Percentiles rank a stretch among this genome's conserved stretches.
These are phyloP conservation scores for Fusarium avenaceum DNA, from an alignment of 2,329 filamentous ascomycete genomes.

Conservation along the genomic window DNA sequence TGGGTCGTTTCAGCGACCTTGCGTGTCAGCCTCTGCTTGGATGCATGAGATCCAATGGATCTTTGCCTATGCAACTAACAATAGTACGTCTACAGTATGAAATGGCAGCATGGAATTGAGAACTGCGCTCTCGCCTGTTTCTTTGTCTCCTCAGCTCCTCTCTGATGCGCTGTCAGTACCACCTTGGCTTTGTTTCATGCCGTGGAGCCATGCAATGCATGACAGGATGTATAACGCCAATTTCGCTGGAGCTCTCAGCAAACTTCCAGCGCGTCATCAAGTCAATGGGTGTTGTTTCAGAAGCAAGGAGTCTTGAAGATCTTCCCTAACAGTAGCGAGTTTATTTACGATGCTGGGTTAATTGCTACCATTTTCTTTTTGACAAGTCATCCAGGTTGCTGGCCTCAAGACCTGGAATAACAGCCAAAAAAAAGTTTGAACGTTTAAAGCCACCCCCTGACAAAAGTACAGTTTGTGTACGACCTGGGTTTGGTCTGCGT, in stretches of 20 bases:
- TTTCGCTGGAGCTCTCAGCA: slow-evolving; percentile 33
- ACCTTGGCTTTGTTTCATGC: slow-evolving; percentile 41
- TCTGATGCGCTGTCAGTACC: slow-evolving; percentile 48
- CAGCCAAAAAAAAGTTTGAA: neutral
- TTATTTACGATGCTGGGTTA: slow-evolving; percentile 16
- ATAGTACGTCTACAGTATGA: slow-evolving; percentile 7
- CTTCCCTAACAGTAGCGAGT: neutral
- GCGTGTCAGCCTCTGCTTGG: slow-evolving; percentile 42
- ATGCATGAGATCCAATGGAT: slow-evolving; percentile 7
- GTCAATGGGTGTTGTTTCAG: slow-evolving; percentile 33
- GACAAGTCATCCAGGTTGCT: slow-evolving; percentile 16
- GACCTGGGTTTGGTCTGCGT: slow-evolving; percentile 20
- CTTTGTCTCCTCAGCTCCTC: slow-evolving; percentile 14
- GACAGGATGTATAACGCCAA: slow-evolving; percentile 38
- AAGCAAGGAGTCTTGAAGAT: slow-evolving; percentile 15
- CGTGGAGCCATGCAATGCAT: slow-evolving; percentile 48
- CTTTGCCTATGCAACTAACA: slow-evolving; percentile 1
- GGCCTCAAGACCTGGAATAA: slow-evolving; percentile 26
- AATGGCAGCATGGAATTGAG: slow-evolving; percentile 15
- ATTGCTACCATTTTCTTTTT: slow-evolving; percentile 3
- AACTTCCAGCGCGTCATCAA: slow-evolving; percentile 17
- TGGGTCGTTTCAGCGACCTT: slow-evolving; percentile 8
- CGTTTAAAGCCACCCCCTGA: slow-evolving; percentile 39
- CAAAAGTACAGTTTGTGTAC: slow-evolving; percentile 23
- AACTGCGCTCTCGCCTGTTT: slow-evolving; percentile 8